phyloP scores from a whole-genome alignment of 2,329 filamentous ascomycete species.

The Aspergillus aculeatus region DNA sequence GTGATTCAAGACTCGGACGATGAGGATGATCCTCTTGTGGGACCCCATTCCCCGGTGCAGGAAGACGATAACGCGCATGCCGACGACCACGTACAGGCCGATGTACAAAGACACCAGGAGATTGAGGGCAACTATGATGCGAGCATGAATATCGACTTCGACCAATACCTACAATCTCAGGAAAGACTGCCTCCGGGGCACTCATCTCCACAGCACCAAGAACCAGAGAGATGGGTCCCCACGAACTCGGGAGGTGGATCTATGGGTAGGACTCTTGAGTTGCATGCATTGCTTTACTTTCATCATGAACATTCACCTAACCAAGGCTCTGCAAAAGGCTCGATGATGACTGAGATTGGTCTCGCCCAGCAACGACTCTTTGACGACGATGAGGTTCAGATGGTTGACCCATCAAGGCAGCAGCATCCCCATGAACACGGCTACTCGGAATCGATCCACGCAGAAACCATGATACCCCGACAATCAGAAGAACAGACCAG shows the following conservation, averaged over 20 bases:
- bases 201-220: conserved; percentile 34
- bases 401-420: neutral
- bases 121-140: conserved; percentile 15
- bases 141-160: conserved; percentile 36
- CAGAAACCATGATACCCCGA: neutral
- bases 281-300: neutral
- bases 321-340: conserved; percentile 17
- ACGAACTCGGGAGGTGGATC: conserved; percentile 28
- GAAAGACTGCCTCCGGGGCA: conserved; percentile 14
- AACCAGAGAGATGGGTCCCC: conserved; percentile 38
- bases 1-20: conserved; percentile 48
- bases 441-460: neutral
- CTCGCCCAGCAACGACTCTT: conserved; percentile 33
- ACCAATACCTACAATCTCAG: conserved; percentile 39
- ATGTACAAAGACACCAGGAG: neutral
- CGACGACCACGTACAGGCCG: neutral
- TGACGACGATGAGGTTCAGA: conserved; percentile 29
- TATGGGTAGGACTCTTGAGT: conserved; percentile 25
- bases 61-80: conserved; percentile 13
- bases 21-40: conserved; percentile 39
- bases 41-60: conserved; percentile 22
- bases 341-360: conserved; percentile 37
- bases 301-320: neutral
- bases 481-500: neutral
- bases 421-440: neutral